Conservation (phyloP, 257 asterid genomes). For the Nicotiana sylvestris region DNA sequence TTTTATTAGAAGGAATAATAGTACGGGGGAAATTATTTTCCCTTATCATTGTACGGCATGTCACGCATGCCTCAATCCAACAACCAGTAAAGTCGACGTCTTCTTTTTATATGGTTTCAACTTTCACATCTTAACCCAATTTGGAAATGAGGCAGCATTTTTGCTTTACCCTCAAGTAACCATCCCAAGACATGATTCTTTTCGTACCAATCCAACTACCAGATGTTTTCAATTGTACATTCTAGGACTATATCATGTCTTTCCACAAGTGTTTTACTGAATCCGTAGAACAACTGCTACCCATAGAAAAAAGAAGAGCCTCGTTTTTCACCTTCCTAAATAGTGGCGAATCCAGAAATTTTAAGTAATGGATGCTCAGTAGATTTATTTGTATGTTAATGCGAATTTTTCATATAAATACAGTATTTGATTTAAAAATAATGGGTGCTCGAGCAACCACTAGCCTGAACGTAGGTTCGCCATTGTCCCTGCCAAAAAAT, state of each 20-base stretch:
- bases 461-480: too few relatives aligned
- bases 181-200: not conserved
- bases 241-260: not conserved
- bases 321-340: too few relatives aligned
- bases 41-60: not conserved
- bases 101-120: not conserved
- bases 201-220: not conserved
- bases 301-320: not conserved
- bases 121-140: slow-evolving; percentile 1
- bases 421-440: too few relatives aligned
- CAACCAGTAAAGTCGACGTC: not conserved
- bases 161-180: slow-evolving; percentile 1
- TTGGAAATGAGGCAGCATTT: not conserved
- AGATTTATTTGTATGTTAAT: too few relatives aligned
- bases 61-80: slow-evolving; percentile 9
- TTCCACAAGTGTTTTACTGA: not conserved
- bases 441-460: too few relatives aligned
- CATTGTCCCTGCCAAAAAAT: too few relatives aligned
- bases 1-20: not conserved
- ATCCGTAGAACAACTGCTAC: not conserved
- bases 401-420: too few relatives aligned
- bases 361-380: too few relatives aligned
- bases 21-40: not conserved
- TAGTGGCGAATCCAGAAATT: too few relatives aligned
- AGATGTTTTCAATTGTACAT: not conserved